A percentile compares a stretch with the other conserved stretches of the same genome.
Conservation (phyloP, 2,329 filamentous ascomycete genomes). For the Sordariomycetes sp. region DNA sequence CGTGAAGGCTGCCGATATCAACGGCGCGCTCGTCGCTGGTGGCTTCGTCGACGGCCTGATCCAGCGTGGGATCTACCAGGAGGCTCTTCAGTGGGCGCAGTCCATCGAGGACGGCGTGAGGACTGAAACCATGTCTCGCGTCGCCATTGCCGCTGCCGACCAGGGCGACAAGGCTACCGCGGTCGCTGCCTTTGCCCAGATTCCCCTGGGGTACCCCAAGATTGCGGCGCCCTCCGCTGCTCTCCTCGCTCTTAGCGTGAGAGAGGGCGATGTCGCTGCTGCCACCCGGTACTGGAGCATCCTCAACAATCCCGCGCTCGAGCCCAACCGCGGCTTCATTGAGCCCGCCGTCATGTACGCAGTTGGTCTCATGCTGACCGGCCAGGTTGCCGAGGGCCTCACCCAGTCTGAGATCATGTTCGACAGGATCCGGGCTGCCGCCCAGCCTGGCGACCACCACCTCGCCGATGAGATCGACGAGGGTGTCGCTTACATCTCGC, state of each 20-base stretch:
- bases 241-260: slow-evolving; percentile 75
- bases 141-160: slow-evolving; percentile 72
- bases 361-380: slow-evolving; percentile 74
- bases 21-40: slow-evolving; percentile 55
- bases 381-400: slow-evolving; percentile 71
- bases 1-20: slow-evolving; percentile 46
- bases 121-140: slow-evolving; percentile 52
- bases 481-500: slow-evolving; percentile 55
- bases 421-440: slow-evolving; percentile 57
- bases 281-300: slow-evolving; percentile 73
- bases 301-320: slow-evolving; percentile 48
- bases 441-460: slow-evolving; percentile 29
- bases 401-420: slow-evolving; percentile 77
- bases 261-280: slow-evolving; percentile 62
- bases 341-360: slow-evolving; percentile 87
- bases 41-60: slow-evolving; percentile 73
- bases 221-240: slow-evolving; percentile 56
- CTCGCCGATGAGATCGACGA: slow-evolving; percentile 75
- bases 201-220: slow-evolving; percentile 36
- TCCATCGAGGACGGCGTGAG: slow-evolving; percentile 42
- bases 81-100: slow-evolving; percentile 64
- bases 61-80: slow-evolving; percentile 52
- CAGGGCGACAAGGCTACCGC: slow-evolving; percentile 58
- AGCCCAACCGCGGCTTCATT: slow-evolving; percentile 53
- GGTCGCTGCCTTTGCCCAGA: slow-evolving; percentile 46